Percentiles rank a stretch among this genome's conserved stretches.
Conservation (phyloP, 805 yeast species). For the Pichia paraexigua region DNA sequence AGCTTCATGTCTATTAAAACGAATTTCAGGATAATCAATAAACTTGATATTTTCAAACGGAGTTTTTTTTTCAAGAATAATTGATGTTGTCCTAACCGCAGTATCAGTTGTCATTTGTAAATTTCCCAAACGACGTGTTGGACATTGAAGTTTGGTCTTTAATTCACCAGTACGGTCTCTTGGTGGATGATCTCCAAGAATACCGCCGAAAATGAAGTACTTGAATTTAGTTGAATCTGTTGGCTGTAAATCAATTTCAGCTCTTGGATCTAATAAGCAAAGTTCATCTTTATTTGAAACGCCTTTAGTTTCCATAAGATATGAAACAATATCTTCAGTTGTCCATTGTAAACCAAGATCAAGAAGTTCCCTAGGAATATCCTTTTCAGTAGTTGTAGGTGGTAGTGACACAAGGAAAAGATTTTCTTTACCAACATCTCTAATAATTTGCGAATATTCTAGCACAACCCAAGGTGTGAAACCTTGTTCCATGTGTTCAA, state of each 20-base stretch:
- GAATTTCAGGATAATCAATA: constrained; percentile 90
- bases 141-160: constrained; percentile 70
- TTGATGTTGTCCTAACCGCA: constrained; percentile 85
- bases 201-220: constrained; percentile 94
- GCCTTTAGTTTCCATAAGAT: constrained; percentile 9
- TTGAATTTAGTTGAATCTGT: constrained; percentile 60
- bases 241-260: constrained; percentile 65
- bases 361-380: constrained; percentile 54
- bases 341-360: constrained; percentile 78
- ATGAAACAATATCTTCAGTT: constrained; percentile 53
- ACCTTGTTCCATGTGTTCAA: constrained; percentile 97
- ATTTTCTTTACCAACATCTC: constrained; percentile 75
- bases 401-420: constrained; percentile 74
- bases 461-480: constrained; percentile 93
- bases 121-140: constrained; percentile 78
- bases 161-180: constrained; percentile 91
- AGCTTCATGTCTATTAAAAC: constrained; percentile 80
- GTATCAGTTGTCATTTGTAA: constrained; percentile 98
- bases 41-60: constrained; percentile 69
- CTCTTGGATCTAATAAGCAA: constrained; percentile 87
- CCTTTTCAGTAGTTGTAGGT: constrained; percentile 44
- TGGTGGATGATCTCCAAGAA: constrained; percentile 88
- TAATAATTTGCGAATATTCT: constrained; percentile 75
- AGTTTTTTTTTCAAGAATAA: constrained; percentile 50
- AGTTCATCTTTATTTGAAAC: constrained; percentile 38